Percentiles rank a stretch among this genome's conserved stretches.
Evolutionary conservation across 2,329 filamentous ascomycete genomes (phyloP).

Genomic region (Mycogone perniciosa): DNA sequence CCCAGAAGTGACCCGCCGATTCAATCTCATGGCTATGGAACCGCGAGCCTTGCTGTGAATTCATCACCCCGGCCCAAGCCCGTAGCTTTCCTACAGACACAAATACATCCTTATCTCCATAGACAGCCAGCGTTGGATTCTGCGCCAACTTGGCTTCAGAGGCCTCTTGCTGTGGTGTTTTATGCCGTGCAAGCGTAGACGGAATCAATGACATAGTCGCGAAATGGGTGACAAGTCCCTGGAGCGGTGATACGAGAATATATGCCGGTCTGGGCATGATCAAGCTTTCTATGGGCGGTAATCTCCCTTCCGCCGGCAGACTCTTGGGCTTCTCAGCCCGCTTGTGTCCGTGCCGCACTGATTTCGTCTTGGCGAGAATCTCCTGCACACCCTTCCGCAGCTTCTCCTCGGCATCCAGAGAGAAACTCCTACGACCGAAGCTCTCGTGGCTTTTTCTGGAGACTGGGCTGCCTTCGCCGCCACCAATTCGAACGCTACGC

Average conservation of each 20-base stretch:
- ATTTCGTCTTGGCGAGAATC: constrained; percentile 36
- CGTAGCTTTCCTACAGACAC: constrained; percentile 58
- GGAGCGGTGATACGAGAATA: constrained; percentile 62
- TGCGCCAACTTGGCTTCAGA: constrained; percentile 51
- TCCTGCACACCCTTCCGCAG: constrained; percentile 43
- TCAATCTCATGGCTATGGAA: constrained; percentile 45
- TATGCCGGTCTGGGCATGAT: constrained; percentile 42
- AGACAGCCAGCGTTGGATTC: constrained; percentile 62
- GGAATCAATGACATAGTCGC: constrained; percentile 54
- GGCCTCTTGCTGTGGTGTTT: constrained; percentile 20
- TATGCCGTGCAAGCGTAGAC: constrained; percentile 18
- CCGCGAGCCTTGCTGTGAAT: constrained; percentile 32
- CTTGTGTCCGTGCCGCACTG: constrained; percentile 14
- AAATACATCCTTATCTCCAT: constrained; percentile 70
- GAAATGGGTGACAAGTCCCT: constrained; percentile 53
- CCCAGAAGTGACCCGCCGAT: constrained; percentile 58
- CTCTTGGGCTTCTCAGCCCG: constrained; percentile 8
- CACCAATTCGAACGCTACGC: constrained; percentile 42
- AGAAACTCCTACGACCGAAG: constrained; percentile 28
- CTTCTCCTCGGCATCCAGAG: constrained; percentile 41
- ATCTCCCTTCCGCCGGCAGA: constrained; percentile 17
- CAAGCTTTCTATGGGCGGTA: constrained; percentile 29
- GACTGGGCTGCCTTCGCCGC: constrained; percentile 38
- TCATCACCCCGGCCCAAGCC: constrained; percentile 56
- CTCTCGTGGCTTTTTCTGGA: constrained; percentile 35